phyloP scores from a whole-genome alignment of 192 early-diverging fungal genomes.

The Obelidium mucronatum region DNA sequence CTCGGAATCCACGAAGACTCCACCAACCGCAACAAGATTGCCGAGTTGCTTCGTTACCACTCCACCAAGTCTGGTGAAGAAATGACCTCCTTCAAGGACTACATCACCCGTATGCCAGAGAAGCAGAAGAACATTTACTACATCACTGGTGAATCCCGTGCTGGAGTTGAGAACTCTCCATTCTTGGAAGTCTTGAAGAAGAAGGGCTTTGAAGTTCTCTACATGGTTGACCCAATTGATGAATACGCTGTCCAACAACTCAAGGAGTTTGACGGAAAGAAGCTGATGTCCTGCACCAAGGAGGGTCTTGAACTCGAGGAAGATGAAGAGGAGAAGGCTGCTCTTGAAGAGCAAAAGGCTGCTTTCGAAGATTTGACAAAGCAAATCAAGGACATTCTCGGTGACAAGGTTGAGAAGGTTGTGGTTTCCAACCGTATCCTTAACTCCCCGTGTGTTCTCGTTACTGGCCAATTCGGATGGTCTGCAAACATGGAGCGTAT shows the following conservation, averaged over 20 bases:
- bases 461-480: constrained; percentile 99
- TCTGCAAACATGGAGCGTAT: constrained; percentile 99
- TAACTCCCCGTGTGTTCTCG: constrained; percentile 98
- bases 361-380: constrained; percentile 92
- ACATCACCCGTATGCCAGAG: constrained; percentile 99
- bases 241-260: constrained; percentile 98
- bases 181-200: constrained; percentile 99
- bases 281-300: constrained; percentile 98
- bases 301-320: constrained; percentile 99
- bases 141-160: constrained; percentile 95
- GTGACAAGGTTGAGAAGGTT: constrained; percentile 98
- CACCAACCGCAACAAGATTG: constrained; percentile 95
- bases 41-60: constrained; percentile 97
- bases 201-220: constrained; percentile 98
- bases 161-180: constrained; percentile 94
- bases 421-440: constrained; percentile 94
- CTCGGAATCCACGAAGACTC: constrained; percentile 99
- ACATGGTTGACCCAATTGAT: constrained; percentile 99
- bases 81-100: constrained; percentile 99
- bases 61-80: constrained; percentile 99
- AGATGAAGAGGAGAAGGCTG: constrained; percentile 97
- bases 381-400: constrained; percentile 97
- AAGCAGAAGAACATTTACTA: constrained; percentile 99
- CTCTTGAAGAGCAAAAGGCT: constrained; percentile 92
- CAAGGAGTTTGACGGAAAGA: constrained; percentile 99